Conservation (phyloP, 169 alveolate species). For the Toxoplasma gondii region DNA sequence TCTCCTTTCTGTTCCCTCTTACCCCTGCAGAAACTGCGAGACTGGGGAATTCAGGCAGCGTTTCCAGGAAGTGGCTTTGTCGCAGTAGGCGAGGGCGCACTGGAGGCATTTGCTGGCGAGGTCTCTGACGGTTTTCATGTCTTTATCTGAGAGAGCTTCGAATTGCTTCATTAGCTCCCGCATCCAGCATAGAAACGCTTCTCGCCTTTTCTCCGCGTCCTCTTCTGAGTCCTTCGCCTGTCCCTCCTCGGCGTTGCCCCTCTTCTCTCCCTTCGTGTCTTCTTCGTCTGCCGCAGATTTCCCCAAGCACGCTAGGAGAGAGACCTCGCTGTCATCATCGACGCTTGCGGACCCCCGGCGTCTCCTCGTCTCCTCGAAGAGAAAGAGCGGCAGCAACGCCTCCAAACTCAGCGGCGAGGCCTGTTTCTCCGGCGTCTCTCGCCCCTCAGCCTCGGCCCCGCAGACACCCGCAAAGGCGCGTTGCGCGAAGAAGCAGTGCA, state of each 20-base stretch:
- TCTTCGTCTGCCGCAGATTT: not conserved
- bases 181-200: constrained; percentile 37
- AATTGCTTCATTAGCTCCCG: not conserved
- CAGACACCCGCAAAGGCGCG: not conserved
- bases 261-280: not conserved
- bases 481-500: not conserved
- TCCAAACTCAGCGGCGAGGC: not conserved
- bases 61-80: constrained; percentile 65
- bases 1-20: not conserved
- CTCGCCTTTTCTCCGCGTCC: constrained; percentile 28
- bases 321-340: not conserved
- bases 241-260: not conserved
- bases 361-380: not conserved
- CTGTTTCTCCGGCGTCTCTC: not conserved
- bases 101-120: constrained; percentile 53
- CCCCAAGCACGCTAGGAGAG: not conserved
- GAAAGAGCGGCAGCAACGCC: not conserved
- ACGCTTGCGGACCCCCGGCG: not conserved
- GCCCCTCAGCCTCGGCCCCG: not conserved
- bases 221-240: not conserved
- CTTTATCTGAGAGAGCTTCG: not conserved
- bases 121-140: constrained; percentile 16
- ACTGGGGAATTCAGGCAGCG: constrained; percentile 53
- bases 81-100: constrained; percentile 57
- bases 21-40: constrained; percentile 25